phyloP scores from a whole-genome alignment of 768 basidiomycete genomes.

The Lepiota venenata region DNA sequence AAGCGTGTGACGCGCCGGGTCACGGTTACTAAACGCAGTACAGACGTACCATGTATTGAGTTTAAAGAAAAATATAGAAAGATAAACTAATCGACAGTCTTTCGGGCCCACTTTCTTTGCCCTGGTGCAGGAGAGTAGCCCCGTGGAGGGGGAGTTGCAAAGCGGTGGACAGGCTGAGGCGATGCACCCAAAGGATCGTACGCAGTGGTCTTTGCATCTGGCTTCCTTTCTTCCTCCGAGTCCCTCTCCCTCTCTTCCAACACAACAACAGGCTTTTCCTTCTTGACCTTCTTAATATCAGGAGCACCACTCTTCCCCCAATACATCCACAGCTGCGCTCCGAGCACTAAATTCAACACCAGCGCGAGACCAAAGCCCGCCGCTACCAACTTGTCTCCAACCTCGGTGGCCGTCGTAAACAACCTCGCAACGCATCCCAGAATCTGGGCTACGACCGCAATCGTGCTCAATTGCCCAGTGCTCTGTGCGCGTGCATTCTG shows the following conservation, averaged over 20 bases:
- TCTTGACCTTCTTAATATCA: background rate
- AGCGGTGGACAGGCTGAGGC: slow-evolving; percentile 3
- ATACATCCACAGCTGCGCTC: slow-evolving; percentile 80
- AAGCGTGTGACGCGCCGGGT: background rate
- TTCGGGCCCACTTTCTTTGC: slow-evolving; percentile 9
- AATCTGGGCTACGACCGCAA: slow-evolving; percentile 88
- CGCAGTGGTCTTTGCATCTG: slow-evolving; percentile 6
- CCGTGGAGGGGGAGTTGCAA: slow-evolving; percentile 8
- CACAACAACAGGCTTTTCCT: background rate
- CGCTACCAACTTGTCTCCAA: slow-evolving; percentile 75
- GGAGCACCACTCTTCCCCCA: slow-evolving; percentile 54
- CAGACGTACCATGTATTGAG: background rate
- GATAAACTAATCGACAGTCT: slow-evolving; percentile 9
- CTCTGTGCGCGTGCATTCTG: slow-evolving; percentile 73
- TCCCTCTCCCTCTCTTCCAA: background rate
- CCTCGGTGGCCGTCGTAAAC: slow-evolving; percentile 91
- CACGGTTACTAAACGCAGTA: too few relatives aligned
- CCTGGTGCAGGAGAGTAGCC: slow-evolving; percentile 8
- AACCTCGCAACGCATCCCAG: slow-evolving; percentile 87
- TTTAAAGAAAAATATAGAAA: background rate
- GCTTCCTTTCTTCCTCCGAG: slow-evolving; percentile 2
- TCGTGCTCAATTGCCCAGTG: slow-evolving; percentile 92
- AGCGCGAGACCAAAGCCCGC: slow-evolving; percentile 86
- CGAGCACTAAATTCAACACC: slow-evolving; percentile 78
- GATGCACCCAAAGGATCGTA: slow-evolving; percentile 3